phyloP scores from a whole-genome alignment of 225 moss, liverwort and hornwort species.

The Thuidium tamariscinum region DNA sequence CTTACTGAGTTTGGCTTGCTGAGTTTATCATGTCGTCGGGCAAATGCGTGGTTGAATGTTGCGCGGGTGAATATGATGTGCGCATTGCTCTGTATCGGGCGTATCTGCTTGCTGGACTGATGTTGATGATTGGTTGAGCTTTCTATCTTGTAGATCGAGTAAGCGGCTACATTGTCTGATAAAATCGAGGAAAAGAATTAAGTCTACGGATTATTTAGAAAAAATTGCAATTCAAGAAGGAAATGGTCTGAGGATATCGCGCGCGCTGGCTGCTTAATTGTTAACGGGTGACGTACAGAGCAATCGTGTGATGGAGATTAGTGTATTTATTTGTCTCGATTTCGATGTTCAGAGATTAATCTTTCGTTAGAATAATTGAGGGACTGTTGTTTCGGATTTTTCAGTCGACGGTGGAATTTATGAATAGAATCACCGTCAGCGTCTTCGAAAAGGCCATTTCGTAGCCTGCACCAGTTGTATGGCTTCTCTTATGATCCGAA shows the following conservation, averaged over 20 bases:
- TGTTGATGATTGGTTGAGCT: background rate
- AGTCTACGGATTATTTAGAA: background rate
- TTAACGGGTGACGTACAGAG: background rate
- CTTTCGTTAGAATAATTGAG: background rate
- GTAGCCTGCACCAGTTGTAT: background rate
- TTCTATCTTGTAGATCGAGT: background rate
- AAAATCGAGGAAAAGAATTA: background rate
- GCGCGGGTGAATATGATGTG: background rate
- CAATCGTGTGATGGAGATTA: background rate
- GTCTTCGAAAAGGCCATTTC: background rate
- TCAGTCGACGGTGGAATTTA: background rate
- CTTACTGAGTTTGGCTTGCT: background rate
- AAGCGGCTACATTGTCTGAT: background rate
- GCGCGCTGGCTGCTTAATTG: background rate
- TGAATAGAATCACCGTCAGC: background rate
- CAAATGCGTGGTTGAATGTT: background rate
- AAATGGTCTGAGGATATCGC: background rate
- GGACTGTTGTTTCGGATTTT: background rate
- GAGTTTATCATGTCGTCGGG: background rate
- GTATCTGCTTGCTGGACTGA: background rate
- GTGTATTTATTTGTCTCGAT: background rate
- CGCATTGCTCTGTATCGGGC: background rate
- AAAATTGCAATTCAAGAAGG: background rate
- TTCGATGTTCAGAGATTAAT: background rate
- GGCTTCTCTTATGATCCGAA: background rate